Evolutionary conservation across 2,329 filamentous ascomycete species (phyloP), one percentile per base, ranked within the genome.

Genomic region (Penicillium palitans): DNA sequence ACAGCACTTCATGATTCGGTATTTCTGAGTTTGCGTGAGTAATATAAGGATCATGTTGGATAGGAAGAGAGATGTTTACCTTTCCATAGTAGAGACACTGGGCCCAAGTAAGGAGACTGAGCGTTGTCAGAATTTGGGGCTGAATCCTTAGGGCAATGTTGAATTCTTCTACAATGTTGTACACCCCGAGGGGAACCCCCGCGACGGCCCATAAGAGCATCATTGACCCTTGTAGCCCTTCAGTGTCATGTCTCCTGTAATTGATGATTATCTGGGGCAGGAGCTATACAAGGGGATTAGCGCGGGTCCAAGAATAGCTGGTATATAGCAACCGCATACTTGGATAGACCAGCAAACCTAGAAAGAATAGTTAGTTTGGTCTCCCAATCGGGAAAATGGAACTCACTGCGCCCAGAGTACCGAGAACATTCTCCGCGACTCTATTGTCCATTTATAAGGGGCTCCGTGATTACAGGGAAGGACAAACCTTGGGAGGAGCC

Each of bases 261-360:
- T 90, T 90, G 66, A 89, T 83, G 35, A 87, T 71, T 49, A 90
- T 89, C 69, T 90, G 88, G 0, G 88, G 87, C 27, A 90, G 82
- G 27, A 90, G 78, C 81, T 90, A 68, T n/a, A 62, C 44, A 25
- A 24, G 7, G 24, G 8, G 3, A 42, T 51, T 41, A 55, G 29
- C n/a, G 51, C 29, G 47, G 19, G 15, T 24, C 27, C 8, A 12
- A 15, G 27, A 21, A 40, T 33, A 55, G 21, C 6, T 24, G 21
- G 19, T 15, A 12, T 24, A 27, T 29, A n/a, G 3, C n/a, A 41
- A 27, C 27, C 27, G 12, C 71, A 13, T 71, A 84, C 84, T 72
- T 87, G 84, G 31, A 88, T 76, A 19, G 85, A 88, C 87, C 87
- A 89, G 70, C 86, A 89, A 67, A 86, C 80, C 69, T 70, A 33